These are phyloP conservation scores for Ballota nigra DNA, from an alignment of 257 asterid species.

Conservation along the genomic window DNA sequence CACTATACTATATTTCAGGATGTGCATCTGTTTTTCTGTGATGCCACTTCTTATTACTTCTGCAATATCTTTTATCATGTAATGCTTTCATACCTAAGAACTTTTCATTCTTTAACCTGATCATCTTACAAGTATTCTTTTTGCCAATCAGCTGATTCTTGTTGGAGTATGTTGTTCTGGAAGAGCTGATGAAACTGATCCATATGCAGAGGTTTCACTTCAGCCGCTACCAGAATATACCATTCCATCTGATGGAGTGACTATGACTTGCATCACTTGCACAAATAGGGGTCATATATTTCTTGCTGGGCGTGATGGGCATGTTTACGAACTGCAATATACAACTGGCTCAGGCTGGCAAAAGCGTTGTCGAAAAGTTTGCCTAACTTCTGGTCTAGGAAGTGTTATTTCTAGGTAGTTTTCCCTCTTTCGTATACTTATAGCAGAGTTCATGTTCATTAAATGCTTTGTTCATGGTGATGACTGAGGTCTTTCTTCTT, in stretches of 20 bases:
- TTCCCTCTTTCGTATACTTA: conserved; percentile 2
- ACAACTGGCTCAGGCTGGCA: conserved; percentile 96
- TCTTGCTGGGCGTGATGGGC: conserved; percentile 97
- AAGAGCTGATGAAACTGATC: conserved; percentile 82
- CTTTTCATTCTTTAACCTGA: conserved; percentile 17
- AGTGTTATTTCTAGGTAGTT: conserved; percentile 84
- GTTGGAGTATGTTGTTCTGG: conserved; percentile 98
- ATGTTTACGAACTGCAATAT: conserved; percentile 84
- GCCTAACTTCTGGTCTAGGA: conserved; percentile 87
- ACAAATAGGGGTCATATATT: conserved; percentile 80
- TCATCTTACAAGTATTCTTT: conserved; percentile 26
- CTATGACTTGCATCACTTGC: conserved; percentile 94
- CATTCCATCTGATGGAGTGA: conserved; percentile 94
- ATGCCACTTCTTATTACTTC: not conserved
- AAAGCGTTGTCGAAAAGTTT: conserved; percentile 84
- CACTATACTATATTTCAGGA: not conserved
- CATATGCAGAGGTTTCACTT: conserved; percentile 80
- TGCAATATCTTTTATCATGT: not conserved
- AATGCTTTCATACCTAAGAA: not conserved
- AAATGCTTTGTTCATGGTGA: not conserved
- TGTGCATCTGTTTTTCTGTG: not conserved
- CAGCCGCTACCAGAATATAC: conserved; percentile 90
- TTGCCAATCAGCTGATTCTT: conserved; percentile 68
- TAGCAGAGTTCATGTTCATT: conserved; percentile 9
- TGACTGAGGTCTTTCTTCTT: conserved; percentile 9